phyloP scores from a whole-genome alignment of 2,329 filamentous ascomycete genomes.

The Penicillium sp. region DNA sequence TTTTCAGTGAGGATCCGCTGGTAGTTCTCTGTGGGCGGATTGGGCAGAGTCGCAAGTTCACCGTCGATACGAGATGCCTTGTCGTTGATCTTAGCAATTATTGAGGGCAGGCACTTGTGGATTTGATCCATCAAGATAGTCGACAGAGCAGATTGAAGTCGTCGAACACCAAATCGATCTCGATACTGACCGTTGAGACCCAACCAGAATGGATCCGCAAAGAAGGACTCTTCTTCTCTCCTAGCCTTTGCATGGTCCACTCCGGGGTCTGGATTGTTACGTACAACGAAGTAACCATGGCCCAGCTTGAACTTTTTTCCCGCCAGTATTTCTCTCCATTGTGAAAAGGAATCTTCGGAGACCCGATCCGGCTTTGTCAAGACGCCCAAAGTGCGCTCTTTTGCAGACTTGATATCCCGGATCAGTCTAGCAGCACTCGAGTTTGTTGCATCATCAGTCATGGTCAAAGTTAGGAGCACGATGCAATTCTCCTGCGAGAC shows the following conservation, averaged over 20 bases:
- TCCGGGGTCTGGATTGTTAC: conserved; percentile 50
- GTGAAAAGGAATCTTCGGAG: conserved; percentile 52
- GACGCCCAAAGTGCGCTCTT: conserved; percentile 68
- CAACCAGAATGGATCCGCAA: conserved; percentile 51
- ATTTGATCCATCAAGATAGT: conserved; percentile 52
- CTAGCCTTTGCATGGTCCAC: conserved; percentile 53
- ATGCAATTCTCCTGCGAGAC: conserved; percentile 70
- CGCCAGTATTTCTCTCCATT: conserved; percentile 66
- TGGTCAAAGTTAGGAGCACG: conserved; percentile 73
- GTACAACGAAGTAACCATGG: conserved; percentile 78
- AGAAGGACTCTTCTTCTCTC: conserved; percentile 53
- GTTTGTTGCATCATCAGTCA: conserved; percentile 77
- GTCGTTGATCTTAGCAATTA: conserved; percentile 47
- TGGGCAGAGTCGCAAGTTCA: conserved; percentile 62
- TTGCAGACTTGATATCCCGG: conserved; percentile 54
- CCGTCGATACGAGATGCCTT: conserved; percentile 55
- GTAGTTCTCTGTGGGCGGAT: conserved; percentile 65
- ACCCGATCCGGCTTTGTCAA: conserved; percentile 83
- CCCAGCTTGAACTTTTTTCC: conserved; percentile 64
- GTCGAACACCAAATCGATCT: conserved; percentile 54
- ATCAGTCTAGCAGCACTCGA: conserved; percentile 71
- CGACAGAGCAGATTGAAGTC: conserved; percentile 45
- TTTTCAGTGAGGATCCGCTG: conserved; percentile 65
- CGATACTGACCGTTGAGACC: conserved; percentile 41
- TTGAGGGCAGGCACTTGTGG: conserved; percentile 33